These are phyloP conservation scores for Raddia guianensis DNA, from an alignment of 176 grass and related monocot genomes.

Conservation along the genomic window DNA sequence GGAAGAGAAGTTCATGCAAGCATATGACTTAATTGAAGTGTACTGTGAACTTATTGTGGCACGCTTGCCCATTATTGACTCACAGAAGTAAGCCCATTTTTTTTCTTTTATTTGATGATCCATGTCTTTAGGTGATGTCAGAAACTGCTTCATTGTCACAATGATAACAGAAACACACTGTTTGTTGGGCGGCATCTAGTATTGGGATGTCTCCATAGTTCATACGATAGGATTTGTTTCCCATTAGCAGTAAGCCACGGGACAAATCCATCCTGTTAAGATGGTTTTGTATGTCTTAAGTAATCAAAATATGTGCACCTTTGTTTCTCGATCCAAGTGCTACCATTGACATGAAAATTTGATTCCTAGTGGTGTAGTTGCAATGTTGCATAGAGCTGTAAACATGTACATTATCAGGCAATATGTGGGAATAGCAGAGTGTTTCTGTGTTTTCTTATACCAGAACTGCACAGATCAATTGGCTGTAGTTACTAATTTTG, in stretches of 20 bases:
- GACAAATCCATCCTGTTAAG: background rate
- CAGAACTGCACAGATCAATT: background rate
- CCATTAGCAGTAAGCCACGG: background rate
- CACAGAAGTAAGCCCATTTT: slow-evolving; percentile 73
- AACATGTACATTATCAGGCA: background rate
- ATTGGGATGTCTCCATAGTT: slow-evolving; percentile 2
- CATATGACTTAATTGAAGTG: slow-evolving; percentile 89
- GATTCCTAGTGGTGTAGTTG: background rate
- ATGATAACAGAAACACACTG: background rate
- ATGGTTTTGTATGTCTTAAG: background rate
- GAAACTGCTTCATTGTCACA: background rate
- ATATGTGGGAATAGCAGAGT: background rate
- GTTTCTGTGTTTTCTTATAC: background rate
- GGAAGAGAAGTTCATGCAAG: slow-evolving; percentile 88
- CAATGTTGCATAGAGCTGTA: background rate
- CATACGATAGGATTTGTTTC: background rate
- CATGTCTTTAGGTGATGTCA: slow-evolving; percentile 19
- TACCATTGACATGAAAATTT: background rate
- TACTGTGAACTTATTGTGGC: slow-evolving; percentile 95
- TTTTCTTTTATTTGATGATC: slow-evolving; percentile 23
- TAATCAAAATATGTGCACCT: background rate
- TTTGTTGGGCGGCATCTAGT: slow-evolving; percentile 8
- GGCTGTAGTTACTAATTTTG: background rate
- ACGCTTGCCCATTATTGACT: slow-evolving; percentile 87
- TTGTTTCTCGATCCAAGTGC: slow-evolving; percentile 8